Conservation (phyloP, 2,329 filamentous ascomycete species). For the Raffaelea deltoideospora region DNA sequence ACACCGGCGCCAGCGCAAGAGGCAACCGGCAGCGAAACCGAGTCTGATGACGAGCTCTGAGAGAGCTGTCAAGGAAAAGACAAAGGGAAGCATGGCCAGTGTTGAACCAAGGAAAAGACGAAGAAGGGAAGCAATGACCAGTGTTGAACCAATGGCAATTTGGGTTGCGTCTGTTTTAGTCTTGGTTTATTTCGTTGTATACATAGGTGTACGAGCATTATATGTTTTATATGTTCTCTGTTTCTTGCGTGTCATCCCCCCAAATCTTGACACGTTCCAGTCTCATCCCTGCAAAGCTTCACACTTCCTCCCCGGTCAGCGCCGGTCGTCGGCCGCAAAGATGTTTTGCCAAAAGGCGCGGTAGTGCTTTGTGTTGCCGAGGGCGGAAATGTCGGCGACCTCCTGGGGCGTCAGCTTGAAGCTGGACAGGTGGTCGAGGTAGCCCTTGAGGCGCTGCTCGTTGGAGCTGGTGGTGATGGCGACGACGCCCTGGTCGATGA, state of each 20-base stretch:
- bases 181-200: no score
- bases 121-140: no score
- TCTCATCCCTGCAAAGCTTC: no score
- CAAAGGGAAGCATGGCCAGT: no score
- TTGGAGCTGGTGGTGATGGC: constrained; percentile 45
- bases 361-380: constrained; percentile 45
- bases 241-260: no score
- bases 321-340: constrained; percentile 34
- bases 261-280: no score
- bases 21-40: constrained; percentile 27
- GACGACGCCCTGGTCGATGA: constrained; percentile 42
- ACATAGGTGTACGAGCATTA: no score
- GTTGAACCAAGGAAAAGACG: no score
- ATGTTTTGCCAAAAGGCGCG: constrained; percentile 41
- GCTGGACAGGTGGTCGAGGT: constrained; percentile 29
- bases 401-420: constrained; percentile 48
- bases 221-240: no score
- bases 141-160: no score
- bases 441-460: constrained; percentile 40
- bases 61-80: no score
- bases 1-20: constrained; percentile 13
- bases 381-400: constrained; percentile 36
- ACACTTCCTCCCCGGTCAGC: constrained; percentile 9
- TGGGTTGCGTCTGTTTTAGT: no score
- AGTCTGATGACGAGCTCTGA: constrained; percentile 44